Evolutionary conservation across 1,284 basidiomycete species (phyloP).

Genomic region (Ustilago curta): DNA sequence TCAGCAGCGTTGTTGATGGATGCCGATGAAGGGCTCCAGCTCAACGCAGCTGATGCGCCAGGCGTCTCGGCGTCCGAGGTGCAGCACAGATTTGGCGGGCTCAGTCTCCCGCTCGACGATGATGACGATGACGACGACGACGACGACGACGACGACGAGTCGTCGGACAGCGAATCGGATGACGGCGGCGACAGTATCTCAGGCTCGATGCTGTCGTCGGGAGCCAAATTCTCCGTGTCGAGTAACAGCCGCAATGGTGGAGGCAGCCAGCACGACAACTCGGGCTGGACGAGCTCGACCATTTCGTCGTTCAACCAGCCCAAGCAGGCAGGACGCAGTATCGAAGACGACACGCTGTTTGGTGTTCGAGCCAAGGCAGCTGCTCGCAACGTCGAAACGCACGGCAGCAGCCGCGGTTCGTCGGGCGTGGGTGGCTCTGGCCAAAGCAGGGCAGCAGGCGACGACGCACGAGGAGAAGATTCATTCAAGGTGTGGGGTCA

Average conservation of each 20-base stretch:
- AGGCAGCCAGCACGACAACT: constrained; percentile 38
- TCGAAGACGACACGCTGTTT: constrained; percentile 67
- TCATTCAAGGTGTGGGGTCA: constrained; percentile 53
- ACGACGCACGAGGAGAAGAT: constrained; percentile 24
- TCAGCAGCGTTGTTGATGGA: constrained; percentile 59
- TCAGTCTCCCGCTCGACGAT: constrained; percentile 33
- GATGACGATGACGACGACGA: constrained; percentile 55
- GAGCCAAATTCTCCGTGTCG: constrained; percentile 44
- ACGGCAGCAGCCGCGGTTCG: constrained; percentile 7
- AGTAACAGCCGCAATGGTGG: constrained; percentile 45
- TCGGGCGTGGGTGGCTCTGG: constrained; percentile 5
- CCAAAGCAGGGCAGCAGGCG: constrained; percentile 8
- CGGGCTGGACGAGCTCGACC: constrained; percentile 53
- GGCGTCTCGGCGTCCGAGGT: constrained; percentile 16
- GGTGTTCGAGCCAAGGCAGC: constrained; percentile 52
- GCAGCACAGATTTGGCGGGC: constrained; percentile 28
- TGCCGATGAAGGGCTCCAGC: constrained; percentile 50
- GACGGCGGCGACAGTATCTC: constrained; percentile 33
- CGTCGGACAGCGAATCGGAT: constrained; percentile 46
- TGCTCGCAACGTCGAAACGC: constrained; percentile 21
- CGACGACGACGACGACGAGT: constrained; percentile 47
- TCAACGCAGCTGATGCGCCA: constrained; percentile 21
- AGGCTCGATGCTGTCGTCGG: constrained; percentile 43
- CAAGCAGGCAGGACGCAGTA: constrained; percentile 46
- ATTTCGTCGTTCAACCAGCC: constrained; percentile 49